Base-by-base conservation (phyloP, 495 filamentous ascomycete genomes). In the Stereocaulon alpinum region DNA sequence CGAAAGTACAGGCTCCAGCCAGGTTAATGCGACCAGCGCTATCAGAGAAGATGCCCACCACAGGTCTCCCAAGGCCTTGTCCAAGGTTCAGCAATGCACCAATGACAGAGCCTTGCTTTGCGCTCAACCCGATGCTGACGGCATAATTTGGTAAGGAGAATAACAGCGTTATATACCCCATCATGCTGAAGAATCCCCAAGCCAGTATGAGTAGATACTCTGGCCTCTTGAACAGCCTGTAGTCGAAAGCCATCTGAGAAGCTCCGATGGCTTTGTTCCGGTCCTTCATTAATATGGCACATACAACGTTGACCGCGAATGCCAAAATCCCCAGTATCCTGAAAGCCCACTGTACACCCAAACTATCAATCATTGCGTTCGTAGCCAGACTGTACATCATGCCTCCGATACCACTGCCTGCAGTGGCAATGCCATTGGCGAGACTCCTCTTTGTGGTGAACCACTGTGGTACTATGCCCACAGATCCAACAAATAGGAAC, bases 101-200 rank as follows among this genome's bases (percentile, higher is more conserved):
- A 4, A 86, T 74, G 17, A 86, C 69, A 1, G 84, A 82, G 6
- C 81, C 86, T 64, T 90, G 86, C 11, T 71, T 70, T 0, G 80
- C 68, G 11, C 71, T 75, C 24, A 91, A 73, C 5, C 88, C 87
- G 37, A 89, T 76, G 2, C 74, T 74, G 37, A 70, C 66, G 2
- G 83, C 83, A 69, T 86, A 91, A 61, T 86, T 82, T 3, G 86
- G 80, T 43, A 92, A 74, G 20, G 84, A 86, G 71, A 85, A 91
- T 20, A 89, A 69, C 4, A 91, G 73, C 14, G 84, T 82, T 43
- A 87, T 75, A 64, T 89, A 92, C 14, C 84, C 85, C 12, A 91
- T 74, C 71, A 87, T 76, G 42, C 76, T 81, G 56, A 88, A 76
- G 58, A 83, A 79, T 6, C 81, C 81, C 80, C 82, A 91, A 29